Conservation (phyloP, 129 eudicot genomes). For the Flaveria sonorensis region DNA sequence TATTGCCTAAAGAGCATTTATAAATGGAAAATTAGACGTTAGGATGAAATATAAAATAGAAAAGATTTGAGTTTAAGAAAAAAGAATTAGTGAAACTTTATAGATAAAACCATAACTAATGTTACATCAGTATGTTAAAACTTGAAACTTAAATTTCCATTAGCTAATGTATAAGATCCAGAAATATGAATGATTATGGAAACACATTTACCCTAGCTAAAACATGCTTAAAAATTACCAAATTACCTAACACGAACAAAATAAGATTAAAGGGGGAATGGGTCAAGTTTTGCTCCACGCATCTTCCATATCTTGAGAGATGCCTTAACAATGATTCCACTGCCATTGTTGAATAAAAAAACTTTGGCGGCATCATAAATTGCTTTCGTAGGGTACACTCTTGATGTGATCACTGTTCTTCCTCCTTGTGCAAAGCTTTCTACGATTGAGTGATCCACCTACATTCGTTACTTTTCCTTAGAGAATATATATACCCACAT, state of each 20-base stretch:
- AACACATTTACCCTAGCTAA: not conserved
- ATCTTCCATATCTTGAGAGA: constrained; percentile 76
- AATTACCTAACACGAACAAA: not conserved
- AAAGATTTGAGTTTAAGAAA: too few relatives aligned
- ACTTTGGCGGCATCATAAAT: constrained; percentile 58
- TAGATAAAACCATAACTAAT: too few relatives aligned
- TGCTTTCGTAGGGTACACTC: constrained; percentile 79
- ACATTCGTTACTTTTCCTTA: not conserved
- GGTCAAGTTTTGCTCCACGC: constrained; percentile 45
- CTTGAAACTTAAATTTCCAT: too few relatives aligned
- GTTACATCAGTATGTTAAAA: too few relatives aligned
- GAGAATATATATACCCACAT: too few relatives aligned
- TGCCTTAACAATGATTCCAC: constrained; percentile 55
- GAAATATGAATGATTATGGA: not conserved
- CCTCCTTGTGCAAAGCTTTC: constrained; percentile 92
- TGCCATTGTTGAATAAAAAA: constrained; percentile 82
- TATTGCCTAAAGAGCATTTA: too few relatives aligned
- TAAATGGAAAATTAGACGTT: too few relatives aligned
- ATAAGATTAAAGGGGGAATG: constrained; percentile 29
- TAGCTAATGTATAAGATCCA: too few relatives aligned
- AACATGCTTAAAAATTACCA: constrained; percentile 11
- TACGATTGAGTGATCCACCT: constrained; percentile 85
- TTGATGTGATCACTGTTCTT: constrained; percentile 62
- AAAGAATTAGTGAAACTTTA: too few relatives aligned
- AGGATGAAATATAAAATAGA: too few relatives aligned